These are phyloP conservation scores for Fusarium tjaetaba DNA, from an alignment of 2,329 filamentous ascomycete genomes.

Conservation along the genomic window DNA sequence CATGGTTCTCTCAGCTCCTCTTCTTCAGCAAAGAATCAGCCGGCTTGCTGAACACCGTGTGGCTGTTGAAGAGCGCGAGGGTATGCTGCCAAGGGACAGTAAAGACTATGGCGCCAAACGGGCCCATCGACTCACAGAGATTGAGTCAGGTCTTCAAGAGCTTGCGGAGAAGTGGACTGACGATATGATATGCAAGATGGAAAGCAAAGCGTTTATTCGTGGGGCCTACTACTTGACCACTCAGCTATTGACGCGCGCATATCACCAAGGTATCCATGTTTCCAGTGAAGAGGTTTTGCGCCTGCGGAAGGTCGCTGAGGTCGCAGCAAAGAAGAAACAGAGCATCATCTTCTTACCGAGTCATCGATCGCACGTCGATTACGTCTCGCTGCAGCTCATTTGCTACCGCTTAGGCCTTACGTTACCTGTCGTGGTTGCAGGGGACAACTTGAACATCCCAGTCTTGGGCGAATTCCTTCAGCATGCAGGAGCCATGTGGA, in stretches of 20 bases:
- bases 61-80: slow-evolving; percentile 79
- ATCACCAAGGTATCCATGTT: slow-evolving; percentile 97
- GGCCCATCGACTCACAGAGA: slow-evolving; percentile 66
- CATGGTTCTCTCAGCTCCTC: slow-evolving; percentile 77
- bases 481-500: slow-evolving; percentile 97
- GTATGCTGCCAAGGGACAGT: slow-evolving; percentile 68
- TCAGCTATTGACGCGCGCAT: slow-evolving; percentile 89
- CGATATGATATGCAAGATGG: slow-evolving; percentile 99
- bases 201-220: slow-evolving; percentile 91
- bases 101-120: slow-evolving; percentile 62
- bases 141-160: slow-evolving; percentile 79
- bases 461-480: slow-evolving; percentile 90
- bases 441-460: slow-evolving; percentile 96
- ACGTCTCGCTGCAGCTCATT: slow-evolving; percentile 92
- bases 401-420: slow-evolving; percentile 93
- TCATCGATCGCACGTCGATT: slow-evolving; percentile 95
- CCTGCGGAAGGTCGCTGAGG: slow-evolving; percentile 81
- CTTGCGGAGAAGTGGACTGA: slow-evolving; percentile 89
- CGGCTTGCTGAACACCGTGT: slow-evolving; percentile 81
- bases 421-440: slow-evolving; percentile 90
- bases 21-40: slow-evolving; percentile 78
- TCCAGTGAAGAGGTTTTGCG: slow-evolving; percentile 92
- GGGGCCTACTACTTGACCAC: slow-evolving; percentile 90
- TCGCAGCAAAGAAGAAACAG: slow-evolving; percentile 87
- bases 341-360: slow-evolving; percentile 96